phyloP scores from a whole-genome alignment of 1,284 basidiomycete species.

The Ceratobasidium sp. region DNA sequence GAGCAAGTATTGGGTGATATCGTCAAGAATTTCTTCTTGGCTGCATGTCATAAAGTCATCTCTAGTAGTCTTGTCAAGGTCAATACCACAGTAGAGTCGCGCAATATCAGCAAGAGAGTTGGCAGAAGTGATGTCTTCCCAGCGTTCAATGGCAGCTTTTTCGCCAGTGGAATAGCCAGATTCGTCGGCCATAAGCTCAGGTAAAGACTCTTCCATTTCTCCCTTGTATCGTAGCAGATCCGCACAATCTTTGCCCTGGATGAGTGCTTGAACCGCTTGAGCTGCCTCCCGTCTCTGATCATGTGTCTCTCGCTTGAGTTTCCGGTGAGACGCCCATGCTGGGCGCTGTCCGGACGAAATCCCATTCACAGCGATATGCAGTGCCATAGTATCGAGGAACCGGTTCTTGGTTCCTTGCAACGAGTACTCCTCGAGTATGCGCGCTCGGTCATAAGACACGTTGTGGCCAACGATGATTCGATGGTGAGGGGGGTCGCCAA shows the following conservation, averaged over 20 bases:
- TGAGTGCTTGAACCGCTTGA: constrained; percentile 64
- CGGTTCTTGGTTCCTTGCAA: constrained; percentile 76
- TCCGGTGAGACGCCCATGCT: constrained; percentile 88
- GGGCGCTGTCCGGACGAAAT: constrained; percentile 96
- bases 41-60: constrained; percentile 78
- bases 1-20: constrained; percentile 80
- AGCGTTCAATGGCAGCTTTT: constrained; percentile 67
- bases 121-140: constrained; percentile 93
- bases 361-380: constrained; percentile 94
- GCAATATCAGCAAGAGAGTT: constrained; percentile 96
- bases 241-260: constrained; percentile 55
- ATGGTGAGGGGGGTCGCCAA: constrained; percentile 65
- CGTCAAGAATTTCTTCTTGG: constrained; percentile 71
- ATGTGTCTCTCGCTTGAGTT: constrained; percentile 64
- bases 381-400: constrained; percentile 94
- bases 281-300: constrained; percentile 69
- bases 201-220: constrained; percentile 58
- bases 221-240: constrained; percentile 53
- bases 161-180: constrained; percentile 50
- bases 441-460: constrained; percentile 91
- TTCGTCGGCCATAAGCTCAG: constrained; percentile 58
- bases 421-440: constrained; percentile 87
- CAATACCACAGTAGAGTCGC: constrained; percentile 85
- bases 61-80: constrained; percentile 83
- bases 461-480: constrained; percentile 93